Percentiles rank a stretch among this genome's conserved stretches.
These are phyloP conservation scores for Phanerochaete sordida DNA, from an alignment of 768 basidiomycete species.

Conservation along the genomic window DNA sequence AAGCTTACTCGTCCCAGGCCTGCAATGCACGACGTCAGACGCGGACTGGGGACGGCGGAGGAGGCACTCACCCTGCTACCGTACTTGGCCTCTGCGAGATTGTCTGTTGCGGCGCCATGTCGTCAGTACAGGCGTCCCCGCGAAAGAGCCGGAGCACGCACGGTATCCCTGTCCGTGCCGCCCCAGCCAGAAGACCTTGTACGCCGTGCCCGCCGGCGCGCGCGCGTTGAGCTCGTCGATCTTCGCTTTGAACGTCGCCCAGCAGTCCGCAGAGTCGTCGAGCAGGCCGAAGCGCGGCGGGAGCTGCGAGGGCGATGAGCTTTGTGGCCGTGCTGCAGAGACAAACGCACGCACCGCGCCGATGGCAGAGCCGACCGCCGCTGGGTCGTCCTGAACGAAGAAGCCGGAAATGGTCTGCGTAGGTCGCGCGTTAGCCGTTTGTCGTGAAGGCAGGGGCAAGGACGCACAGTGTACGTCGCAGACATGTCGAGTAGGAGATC, in stretches of 20 bases:
- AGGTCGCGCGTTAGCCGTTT: not conserved
- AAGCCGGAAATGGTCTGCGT: slow-evolving; percentile 32
- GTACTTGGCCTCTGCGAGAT: slow-evolving; percentile 60
- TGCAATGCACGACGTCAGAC: slow-evolving; percentile 19
- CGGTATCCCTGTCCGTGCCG: slow-evolving; percentile 76
- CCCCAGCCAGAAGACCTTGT: slow-evolving; percentile 64
- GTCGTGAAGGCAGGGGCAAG: not conserved
- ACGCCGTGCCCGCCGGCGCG: slow-evolving; percentile 35
- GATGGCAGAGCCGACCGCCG: slow-evolving; percentile 23
- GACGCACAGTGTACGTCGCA: not conserved
- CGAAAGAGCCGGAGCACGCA: slow-evolving; percentile 33
- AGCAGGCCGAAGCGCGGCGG: slow-evolving; percentile 57
- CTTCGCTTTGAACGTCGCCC: slow-evolving; percentile 40
- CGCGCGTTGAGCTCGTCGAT: slow-evolving; percentile 46
- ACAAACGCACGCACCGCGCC: slow-evolving; percentile 26
- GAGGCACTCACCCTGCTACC: slow-evolving; percentile 34
- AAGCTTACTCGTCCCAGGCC: slow-evolving; percentile 60
- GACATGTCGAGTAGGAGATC: not conserved
- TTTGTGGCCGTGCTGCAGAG: not conserved
- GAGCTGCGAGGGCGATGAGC: slow-evolving; percentile 32
- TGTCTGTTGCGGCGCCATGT: slow-evolving; percentile 43
- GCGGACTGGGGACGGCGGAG: not conserved
- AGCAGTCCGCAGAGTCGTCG: slow-evolving; percentile 45
- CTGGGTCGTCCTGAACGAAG: slow-evolving; percentile 39
- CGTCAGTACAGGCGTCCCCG: too few species aligned